Conservation (phyloP, 768 basidiomycete species). For the Amanita rimosa region DNA sequence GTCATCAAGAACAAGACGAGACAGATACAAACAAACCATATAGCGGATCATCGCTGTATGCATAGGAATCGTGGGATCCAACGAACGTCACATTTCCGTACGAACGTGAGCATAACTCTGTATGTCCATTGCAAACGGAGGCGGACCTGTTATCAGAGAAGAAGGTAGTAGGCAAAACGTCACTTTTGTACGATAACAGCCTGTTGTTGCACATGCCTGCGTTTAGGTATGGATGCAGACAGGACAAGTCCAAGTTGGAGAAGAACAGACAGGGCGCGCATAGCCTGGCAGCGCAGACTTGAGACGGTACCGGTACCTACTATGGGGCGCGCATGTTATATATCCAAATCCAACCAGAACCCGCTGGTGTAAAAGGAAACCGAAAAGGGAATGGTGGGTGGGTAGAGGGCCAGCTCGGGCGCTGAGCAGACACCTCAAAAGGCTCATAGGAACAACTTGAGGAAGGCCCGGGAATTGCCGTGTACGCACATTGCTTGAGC, state of each 20-base stretch:
- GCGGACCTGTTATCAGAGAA: constrained; percentile 9
- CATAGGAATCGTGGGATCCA: constrained; percentile 49
- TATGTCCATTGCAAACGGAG: constrained; percentile 51
- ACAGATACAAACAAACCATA: constrained; percentile 28
- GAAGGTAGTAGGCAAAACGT: neutral
- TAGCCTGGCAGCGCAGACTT: neutral
- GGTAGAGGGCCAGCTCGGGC: neutral
- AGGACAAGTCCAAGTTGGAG: neutral
- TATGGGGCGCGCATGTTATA: neutral
- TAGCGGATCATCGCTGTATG: constrained; percentile 34
- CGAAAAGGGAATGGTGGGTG: neutral
- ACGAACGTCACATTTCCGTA: constrained; percentile 42
- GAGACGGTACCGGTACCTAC: neutral
- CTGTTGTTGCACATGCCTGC: neutral
- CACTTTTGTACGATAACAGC: neutral
- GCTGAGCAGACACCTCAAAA: neutral
- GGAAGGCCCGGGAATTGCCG: neutral
- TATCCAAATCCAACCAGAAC: neutral
- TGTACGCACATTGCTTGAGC: too few relatives aligned
- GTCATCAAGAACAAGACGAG: neutral
- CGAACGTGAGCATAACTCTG: constrained; percentile 45
- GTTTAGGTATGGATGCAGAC: neutral
- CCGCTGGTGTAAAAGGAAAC: neutral
- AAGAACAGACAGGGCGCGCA: neutral
- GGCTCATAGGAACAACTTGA: neutral